A percentile compares a stretch with the other conserved stretches of the same genome.
These are phyloP conservation scores for Beauveria caledonica DNA, from an alignment of 2,329 filamentous ascomycete species.

Conservation along the genomic window DNA sequence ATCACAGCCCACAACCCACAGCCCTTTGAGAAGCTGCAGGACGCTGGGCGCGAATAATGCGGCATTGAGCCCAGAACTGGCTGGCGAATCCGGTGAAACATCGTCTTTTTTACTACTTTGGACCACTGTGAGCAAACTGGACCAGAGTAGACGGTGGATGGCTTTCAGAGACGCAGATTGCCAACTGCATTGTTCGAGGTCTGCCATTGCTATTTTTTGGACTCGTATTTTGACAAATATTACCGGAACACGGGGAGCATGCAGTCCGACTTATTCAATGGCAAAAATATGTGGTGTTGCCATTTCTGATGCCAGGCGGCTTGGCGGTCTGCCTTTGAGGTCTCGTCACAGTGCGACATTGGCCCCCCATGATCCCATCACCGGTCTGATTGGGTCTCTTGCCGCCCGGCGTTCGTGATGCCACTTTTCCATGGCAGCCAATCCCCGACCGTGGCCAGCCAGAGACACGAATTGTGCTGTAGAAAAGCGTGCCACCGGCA, in stretches of 20 bases:
- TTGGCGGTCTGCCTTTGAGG: neutral
- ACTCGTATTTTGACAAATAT: neutral
- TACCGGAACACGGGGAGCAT: neutral
- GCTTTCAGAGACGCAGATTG: neutral
- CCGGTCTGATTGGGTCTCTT: slow-evolving; percentile 8
- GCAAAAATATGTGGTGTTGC: neutral
- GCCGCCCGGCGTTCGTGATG: slow-evolving; percentile 5
- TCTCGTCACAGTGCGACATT: slow-evolving; percentile 1
- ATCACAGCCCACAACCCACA: neutral
- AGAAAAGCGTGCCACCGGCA: neutral
- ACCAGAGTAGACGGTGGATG: neutral
- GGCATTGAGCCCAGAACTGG: neutral
- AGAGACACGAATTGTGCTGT: neutral
- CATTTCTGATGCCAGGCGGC: neutral
- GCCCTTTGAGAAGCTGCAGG: neutral
- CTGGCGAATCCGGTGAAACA: neutral
- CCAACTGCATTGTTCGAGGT: neutral
- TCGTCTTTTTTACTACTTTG: neutral
- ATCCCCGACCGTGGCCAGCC: neutral
- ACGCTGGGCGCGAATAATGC: neutral
- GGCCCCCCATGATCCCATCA: neutral
- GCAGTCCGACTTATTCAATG: neutral
- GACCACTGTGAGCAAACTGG: neutral
- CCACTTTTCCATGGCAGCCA: neutral
- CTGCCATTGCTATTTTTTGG: neutral